These are phyloP conservation scores for barley (Hordeum vulgare) DNA, from an alignment of 176 grass and related monocot species.

Conservation along the genomic window MorexV3_pseudomolecules_assembly NC_058521.1:605758200-605758699, in stretches of 20 bases:
- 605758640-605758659: constrained; percentile 26
- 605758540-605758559: not conserved
- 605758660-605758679: constrained; percentile 21
- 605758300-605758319: constrained; percentile 5
- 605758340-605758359: not conserved
- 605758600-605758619: not conserved
- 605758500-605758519: constrained; percentile 12
- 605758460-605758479: constrained; percentile 20
- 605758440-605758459: constrained; percentile 31
- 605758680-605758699: constrained; percentile 51
- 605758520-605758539: constrained; percentile 10
- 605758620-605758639: constrained; percentile 15
- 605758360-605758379: constrained; percentile 11
- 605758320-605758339: not conserved
- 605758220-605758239: constrained; percentile 11
- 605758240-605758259: not conserved
- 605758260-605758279: not conserved
- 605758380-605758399: not conserved
- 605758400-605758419: not conserved
- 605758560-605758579: constrained; percentile 17
- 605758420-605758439: not conserved
- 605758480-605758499: constrained; percentile 14
- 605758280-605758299: constrained; percentile 23
- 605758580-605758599: constrained; percentile 16
- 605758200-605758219: constrained; percentile 13